phyloP scores from a whole-genome alignment of 495 filamentous ascomycete species.

The Podospora pseudopauciseta region DNA sequence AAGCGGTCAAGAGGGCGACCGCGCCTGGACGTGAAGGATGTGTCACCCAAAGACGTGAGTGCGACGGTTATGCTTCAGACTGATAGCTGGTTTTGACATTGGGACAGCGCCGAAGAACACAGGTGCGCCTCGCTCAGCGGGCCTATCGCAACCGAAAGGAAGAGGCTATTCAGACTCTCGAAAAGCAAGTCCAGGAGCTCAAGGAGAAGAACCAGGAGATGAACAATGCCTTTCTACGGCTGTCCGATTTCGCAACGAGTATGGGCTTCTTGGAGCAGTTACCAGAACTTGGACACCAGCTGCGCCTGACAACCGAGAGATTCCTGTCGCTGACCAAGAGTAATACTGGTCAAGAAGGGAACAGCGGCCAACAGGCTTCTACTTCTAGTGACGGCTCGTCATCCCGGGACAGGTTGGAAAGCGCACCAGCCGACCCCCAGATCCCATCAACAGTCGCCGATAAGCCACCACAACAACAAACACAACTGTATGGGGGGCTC shows the following conservation, averaged over 20 bases:
- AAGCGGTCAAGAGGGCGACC: constrained; percentile 62
- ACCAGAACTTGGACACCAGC: constrained; percentile 50
- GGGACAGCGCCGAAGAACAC: constrained; percentile 72
- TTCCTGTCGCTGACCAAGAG: constrained; percentile 44
- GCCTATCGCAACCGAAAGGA: constrained; percentile 84
- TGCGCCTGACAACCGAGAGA: constrained; percentile 42
- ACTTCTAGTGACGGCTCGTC: constrained; percentile 8
- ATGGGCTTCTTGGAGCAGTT: constrained; percentile 48
- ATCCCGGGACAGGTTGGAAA: neutral
- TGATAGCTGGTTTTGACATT: constrained; percentile 16
- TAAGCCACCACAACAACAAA: neutral
- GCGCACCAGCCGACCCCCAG: constrained; percentile 5
- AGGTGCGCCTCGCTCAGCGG: constrained; percentile 80
- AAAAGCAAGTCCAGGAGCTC: constrained; percentile 61
- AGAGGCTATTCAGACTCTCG: constrained; percentile 69
- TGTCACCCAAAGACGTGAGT: constrained; percentile 54
- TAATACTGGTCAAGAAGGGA: constrained; percentile 35
- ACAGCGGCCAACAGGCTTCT: constrained; percentile 19
- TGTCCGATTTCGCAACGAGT: constrained; percentile 57
- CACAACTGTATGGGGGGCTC: constrained; percentile 24
- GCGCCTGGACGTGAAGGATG: constrained; percentile 66
- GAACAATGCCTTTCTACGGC: constrained; percentile 66
- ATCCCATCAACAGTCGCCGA: neutral
- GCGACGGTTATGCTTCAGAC: neutral
- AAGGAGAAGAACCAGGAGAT: constrained; percentile 67